A percentile compares a stretch with the other conserved stretches of the same genome.
Evolutionary conservation across 257 asterid species (phyloP).

Genomic region (Nyctanthes arbortristis): DNA sequence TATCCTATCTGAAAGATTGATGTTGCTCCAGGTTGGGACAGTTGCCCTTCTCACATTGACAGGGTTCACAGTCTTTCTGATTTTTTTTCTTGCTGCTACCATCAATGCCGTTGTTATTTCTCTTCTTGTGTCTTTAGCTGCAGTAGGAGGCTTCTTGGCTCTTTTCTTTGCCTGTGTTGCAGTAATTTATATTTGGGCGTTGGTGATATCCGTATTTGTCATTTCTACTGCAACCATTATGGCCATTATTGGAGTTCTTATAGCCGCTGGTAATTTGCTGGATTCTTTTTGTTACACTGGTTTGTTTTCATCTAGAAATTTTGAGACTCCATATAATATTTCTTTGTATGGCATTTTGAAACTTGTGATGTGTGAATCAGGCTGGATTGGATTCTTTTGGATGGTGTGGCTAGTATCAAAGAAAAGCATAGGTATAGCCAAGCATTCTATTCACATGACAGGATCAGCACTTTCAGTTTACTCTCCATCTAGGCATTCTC

Average conservation of each 20-base stretch:
- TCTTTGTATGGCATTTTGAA: background rate
- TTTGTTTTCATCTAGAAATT: background rate
- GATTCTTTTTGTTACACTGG: slow-evolving; percentile 7
- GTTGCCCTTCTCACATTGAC: slow-evolving; percentile 57
- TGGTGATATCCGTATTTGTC: slow-evolving; percentile 52
- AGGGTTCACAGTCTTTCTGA: slow-evolving; percentile 62
- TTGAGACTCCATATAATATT: background rate
- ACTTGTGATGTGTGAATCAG: slow-evolving; percentile 34
- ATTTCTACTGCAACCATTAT: slow-evolving; percentile 57
- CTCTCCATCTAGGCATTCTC: slow-evolving; percentile 44
- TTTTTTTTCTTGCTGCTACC: slow-evolving; percentile 74
- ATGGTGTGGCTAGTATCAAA: slow-evolving; percentile 51
- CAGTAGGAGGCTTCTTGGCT: slow-evolving; percentile 90
- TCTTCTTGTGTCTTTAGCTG: slow-evolving; percentile 75
- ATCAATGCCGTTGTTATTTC: slow-evolving; percentile 73
- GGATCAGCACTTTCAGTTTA: slow-evolving; percentile 65
- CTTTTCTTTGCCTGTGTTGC: slow-evolving; percentile 69
- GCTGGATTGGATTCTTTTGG: slow-evolving; percentile 82
- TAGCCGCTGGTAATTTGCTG: slow-evolving; percentile 57
- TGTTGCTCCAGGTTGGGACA: slow-evolving; percentile 66
- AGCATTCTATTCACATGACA: slow-evolving; percentile 50
- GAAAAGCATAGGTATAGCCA: slow-evolving; percentile 55
- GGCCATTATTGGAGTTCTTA: slow-evolving; percentile 54
- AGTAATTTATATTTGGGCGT: slow-evolving; percentile 67
- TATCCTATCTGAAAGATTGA: slow-evolving; percentile 1